A percentile compares a stretch with the other conserved stretches of the same genome.
phyloP scores from a whole-genome alignment of 2,329 filamentous ascomycete species.

The Beauveria scarabaeidicola region DNA sequence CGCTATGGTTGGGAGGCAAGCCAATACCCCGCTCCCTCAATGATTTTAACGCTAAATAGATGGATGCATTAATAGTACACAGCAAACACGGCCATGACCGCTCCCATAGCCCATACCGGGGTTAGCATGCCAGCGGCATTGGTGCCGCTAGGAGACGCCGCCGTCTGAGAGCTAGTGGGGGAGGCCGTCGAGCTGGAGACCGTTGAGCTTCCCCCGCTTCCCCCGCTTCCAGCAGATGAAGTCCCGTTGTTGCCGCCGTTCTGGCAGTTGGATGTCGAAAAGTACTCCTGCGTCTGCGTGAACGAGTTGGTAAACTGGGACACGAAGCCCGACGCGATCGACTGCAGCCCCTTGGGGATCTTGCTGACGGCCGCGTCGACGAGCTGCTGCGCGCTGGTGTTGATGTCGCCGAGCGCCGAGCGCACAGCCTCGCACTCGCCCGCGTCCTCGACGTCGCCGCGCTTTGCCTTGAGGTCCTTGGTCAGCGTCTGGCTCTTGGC shows the following conservation, averaged over 20 bases:
- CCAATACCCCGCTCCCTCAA: neutral
- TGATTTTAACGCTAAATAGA: neutral
- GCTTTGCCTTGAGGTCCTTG: conserved; percentile 14
- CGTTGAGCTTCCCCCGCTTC: neutral
- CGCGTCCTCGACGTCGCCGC: conserved; percentile 2
- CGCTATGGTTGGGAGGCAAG: neutral
- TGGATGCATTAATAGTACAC: neutral
- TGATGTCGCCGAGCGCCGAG: conserved; percentile 1
- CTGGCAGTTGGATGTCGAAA: conserved; percentile 2
- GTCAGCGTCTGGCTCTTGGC: conserved; percentile 6
- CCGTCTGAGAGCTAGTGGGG: neutral
- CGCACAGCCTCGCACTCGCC: conserved; percentile 9
- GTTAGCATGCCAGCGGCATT: neutral
- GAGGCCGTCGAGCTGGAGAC: neutral
- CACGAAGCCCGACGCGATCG: neutral
- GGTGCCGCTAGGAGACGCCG: neutral
- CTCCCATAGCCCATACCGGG: neutral
- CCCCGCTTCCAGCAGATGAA: neutral
- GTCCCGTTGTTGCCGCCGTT: neutral
- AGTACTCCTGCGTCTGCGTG: conserved; percentile 8
- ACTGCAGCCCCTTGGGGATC: conserved; percentile 1
- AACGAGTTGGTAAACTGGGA: neutral
- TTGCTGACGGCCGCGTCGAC: conserved; percentile 1
- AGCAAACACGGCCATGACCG: neutral
- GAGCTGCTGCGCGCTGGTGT: neutral